phyloP scores from a whole-genome alignment of 2,329 filamentous ascomycete species.

The Trichoderma oligosporum region DNA sequence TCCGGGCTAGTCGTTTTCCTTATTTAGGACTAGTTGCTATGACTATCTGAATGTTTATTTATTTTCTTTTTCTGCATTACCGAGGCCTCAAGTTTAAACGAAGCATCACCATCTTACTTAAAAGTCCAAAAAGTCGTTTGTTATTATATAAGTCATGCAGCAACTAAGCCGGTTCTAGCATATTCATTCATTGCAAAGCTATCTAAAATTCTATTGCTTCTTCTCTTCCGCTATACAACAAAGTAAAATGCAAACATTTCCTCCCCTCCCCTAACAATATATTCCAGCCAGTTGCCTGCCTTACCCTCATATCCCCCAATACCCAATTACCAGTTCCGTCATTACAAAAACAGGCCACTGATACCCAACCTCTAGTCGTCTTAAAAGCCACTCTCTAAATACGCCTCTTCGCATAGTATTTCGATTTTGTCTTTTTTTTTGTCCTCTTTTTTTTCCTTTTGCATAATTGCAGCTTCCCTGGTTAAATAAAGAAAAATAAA shows the following conservation, averaged over 20 bases:
- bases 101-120: background rate
- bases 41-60: background rate
- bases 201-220: conserved; percentile 11
- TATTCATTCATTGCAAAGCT: conserved; percentile 2
- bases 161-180: background rate
- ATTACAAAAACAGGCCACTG: background rate
- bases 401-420: background rate
- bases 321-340: conserved; percentile 4
- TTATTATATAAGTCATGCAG: background rate
- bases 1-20: background rate
- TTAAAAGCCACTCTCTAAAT: background rate
- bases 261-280: background rate
- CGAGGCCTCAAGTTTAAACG: too few relatives aligned
- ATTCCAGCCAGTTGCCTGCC: conserved; percentile 4
- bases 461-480: background rate
- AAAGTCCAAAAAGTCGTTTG: too few relatives aligned
- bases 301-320: background rate
- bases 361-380: background rate
- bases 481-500: background rate
- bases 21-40: background rate
- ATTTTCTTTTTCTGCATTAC: background rate
- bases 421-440: background rate
- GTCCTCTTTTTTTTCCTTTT: background rate
- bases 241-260: background rate
- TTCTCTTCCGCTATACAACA: background rate